Percentiles rank a stretch among this genome's conserved stretches.
These are phyloP conservation scores for Ceriops decandra DNA, from an alignment of 345 rosid species.

Conservation along the genomic window DNA sequence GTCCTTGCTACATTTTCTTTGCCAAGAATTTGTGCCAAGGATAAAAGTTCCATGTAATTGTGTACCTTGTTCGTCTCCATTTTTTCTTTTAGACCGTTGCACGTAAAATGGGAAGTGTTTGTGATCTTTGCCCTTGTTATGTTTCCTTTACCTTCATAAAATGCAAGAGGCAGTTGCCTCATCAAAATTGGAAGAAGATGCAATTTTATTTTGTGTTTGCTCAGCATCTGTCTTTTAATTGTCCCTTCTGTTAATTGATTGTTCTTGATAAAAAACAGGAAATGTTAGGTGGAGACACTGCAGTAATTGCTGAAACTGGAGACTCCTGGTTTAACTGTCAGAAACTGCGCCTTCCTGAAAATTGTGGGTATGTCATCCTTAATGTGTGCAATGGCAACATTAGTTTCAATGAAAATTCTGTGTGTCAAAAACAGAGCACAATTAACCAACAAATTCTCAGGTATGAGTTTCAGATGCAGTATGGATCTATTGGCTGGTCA, in stretches of 20 bases:
- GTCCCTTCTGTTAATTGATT: slow-evolving; percentile 1
- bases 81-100: neutral
- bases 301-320: slow-evolving; percentile 73
- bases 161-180: too few relatives aligned
- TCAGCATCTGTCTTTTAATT: neutral
- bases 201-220: neutral
- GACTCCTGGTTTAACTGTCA: slow-evolving; percentile 85
- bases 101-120: neutral
- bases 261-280: slow-evolving; percentile 27
- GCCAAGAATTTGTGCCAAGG: neutral
- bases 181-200: too few relatives aligned
- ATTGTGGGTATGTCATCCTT: slow-evolving; percentile 50
- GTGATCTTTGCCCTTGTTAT: neutral
- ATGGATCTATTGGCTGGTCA: slow-evolving; percentile 81
- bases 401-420: too few relatives aligned
- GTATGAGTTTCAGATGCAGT: slow-evolving; percentile 78
- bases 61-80: neutral
- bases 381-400: neutral
- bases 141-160: too few relatives aligned
- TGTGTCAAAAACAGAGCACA: neutral
- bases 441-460: slow-evolving; percentile 28
- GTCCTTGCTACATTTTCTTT: neutral
- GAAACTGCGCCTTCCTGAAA: slow-evolving; percentile 65
- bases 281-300: slow-evolving; percentile 46
- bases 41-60: neutral